Conservation (phyloP, 352 stramenopile species). For the Thalassiosira allenii region DNA sequence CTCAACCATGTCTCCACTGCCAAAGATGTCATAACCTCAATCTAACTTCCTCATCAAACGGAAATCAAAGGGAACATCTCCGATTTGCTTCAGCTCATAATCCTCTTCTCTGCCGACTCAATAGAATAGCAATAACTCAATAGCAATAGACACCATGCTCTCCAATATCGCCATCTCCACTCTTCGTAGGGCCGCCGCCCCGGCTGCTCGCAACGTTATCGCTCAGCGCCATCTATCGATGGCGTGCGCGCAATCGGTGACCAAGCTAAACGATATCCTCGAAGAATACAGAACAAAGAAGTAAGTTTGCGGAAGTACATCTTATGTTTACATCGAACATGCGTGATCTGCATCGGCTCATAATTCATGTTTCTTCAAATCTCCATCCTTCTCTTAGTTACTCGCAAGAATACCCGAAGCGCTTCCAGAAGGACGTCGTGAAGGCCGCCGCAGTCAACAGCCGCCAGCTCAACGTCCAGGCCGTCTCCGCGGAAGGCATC, state of each 20-base stretch:
- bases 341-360: not conserved
- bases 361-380: not conserved
- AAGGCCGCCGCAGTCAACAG: constrained; percentile 41
- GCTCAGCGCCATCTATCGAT: constrained; percentile 22
- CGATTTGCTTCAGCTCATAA: no score
- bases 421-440: constrained; percentile 73
- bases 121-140: not conserved
- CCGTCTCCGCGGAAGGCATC: constrained; percentile 53
- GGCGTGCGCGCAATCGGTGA: constrained; percentile 35
- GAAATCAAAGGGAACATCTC: not conserved
- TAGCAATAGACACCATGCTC: not conserved
- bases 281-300: constrained; percentile 63
- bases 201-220: not conserved
- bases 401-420: constrained; percentile 53
- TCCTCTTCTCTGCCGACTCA: no score
- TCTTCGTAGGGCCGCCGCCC: constrained; percentile 5
- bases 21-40: not conserved
- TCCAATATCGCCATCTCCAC: constrained; percentile 12
- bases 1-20: not conserved
- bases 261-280: constrained; percentile 55
- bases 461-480: not conserved
- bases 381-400: constrained; percentile 47
- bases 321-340: not conserved
- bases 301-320: constrained; percentile 36
- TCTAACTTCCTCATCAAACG: not conserved